A percentile compares a stretch with the other conserved stretches of the same genome.
Conservation (phyloP, 75 land plant species). For the Selaginella moellendorffii region DNA sequence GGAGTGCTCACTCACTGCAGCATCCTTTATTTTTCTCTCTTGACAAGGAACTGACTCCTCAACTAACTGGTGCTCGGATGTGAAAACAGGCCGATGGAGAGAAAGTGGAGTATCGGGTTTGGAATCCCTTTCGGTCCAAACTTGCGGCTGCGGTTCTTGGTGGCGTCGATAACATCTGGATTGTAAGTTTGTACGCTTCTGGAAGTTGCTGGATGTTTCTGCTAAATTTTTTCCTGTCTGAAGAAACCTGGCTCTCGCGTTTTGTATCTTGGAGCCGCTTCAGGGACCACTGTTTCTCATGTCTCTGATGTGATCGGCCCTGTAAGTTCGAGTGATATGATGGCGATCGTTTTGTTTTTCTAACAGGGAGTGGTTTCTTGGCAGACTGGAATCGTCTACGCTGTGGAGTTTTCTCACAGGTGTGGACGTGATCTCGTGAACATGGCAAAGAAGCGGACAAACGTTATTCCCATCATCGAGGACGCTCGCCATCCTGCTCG, state of each 20-base stretch:
- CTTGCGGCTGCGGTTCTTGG: constrained; percentile 83
- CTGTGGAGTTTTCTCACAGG: constrained; percentile 90
- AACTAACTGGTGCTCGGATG: too few species aligned
- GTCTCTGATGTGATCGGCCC: constrained; percentile 93
- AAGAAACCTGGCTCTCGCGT: constrained; percentile 78
- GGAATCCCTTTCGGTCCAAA: constrained; percentile 92
- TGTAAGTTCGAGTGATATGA: constrained; percentile 28
- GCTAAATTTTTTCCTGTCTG: background rate
- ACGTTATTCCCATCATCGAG: constrained; percentile 91
- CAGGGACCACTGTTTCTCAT: constrained; percentile 85
- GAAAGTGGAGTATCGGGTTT: constrained; percentile 75
- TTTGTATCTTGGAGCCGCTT: constrained; percentile 86
- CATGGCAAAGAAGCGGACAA: constrained; percentile 95
- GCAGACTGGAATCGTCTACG: constrained; percentile 78
- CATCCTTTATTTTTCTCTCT: background rate
- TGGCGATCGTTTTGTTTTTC: constrained; percentile 1
- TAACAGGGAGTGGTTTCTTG: background rate
- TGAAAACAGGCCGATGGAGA: constrained; percentile 78
- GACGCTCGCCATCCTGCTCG: constrained; percentile 82
- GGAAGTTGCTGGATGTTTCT: background rate
- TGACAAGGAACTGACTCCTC: too few species aligned
- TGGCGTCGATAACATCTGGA: constrained; percentile 89
- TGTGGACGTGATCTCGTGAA: constrained; percentile 91
- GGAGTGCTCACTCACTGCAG: background rate
- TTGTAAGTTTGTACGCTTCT: constrained; percentile 32